Conservation (phyloP, 2,329 filamentous ascomycete genomes). For the Trichoderma semiorbis region DNA sequence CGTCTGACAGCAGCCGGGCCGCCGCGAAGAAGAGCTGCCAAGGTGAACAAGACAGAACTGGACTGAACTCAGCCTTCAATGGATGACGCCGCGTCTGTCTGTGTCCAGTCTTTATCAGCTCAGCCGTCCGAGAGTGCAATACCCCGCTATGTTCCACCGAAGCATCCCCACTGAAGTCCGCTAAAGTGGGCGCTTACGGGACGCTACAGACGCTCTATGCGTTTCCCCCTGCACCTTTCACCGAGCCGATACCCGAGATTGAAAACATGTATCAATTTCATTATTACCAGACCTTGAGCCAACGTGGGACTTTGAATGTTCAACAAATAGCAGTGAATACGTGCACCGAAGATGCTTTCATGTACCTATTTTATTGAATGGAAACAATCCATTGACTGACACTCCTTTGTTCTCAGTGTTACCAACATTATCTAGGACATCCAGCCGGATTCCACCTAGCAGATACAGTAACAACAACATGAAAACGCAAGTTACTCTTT, state of each 20-base stretch:
- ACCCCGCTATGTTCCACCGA: conserved; percentile 2
- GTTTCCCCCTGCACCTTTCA: not conserved
- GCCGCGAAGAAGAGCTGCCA: conserved; percentile 6
- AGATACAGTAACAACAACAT: not conserved
- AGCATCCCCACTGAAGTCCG: not conserved
- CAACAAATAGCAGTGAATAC: not conserved
- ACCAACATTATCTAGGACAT: not conserved
- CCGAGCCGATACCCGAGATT: not conserved
- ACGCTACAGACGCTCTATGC: not conserved
- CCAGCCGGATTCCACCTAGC: not conserved
- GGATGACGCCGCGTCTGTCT: not conserved
- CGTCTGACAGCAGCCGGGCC: conserved; percentile 10
- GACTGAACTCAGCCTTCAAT: not conserved
- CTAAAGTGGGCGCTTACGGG: not conserved
- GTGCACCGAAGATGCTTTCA: not conserved
- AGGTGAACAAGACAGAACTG: not conserved
- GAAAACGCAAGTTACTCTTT: not conserved
- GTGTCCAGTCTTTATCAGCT: not conserved
- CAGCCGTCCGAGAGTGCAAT: not conserved
- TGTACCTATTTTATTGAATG: not conserved
- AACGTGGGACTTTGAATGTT: too few species aligned
- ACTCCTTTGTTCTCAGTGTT: not conserved
- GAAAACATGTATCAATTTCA: too few species aligned
- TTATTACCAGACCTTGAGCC: too few species aligned
- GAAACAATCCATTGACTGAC: not conserved